Percentiles rank a stretch among this genome's conserved stretches.
Conservation (phyloP, 345 rosid species). For the Litchi chinensis region DNA sequence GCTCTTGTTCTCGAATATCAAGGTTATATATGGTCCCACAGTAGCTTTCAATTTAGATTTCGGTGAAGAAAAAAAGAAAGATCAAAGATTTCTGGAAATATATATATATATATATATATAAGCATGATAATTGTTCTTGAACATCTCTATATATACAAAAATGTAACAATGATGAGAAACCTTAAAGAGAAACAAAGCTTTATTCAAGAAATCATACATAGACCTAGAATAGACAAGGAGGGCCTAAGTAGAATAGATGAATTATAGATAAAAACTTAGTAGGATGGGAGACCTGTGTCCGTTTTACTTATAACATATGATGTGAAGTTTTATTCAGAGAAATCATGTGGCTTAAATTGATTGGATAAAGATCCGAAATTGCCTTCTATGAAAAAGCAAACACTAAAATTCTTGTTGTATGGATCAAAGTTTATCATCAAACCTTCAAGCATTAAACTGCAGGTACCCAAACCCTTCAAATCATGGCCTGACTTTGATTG, state of each 20-base stretch:
- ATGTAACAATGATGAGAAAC: neutral
- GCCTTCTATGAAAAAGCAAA: neutral
- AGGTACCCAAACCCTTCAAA: neutral
- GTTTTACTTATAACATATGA: neutral
- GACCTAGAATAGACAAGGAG: neutral
- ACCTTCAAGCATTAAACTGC: neutral
- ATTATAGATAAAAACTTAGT: too few species aligned
- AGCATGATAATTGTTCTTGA: neutral
- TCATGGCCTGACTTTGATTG: too few species aligned
- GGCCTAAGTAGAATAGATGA: neutral
- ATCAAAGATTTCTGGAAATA: neutral
- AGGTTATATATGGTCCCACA: neutral
- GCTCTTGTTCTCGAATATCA: neutral
- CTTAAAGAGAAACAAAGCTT: neutral
- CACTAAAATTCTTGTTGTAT: neutral
- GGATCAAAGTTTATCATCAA: neutral
- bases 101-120: too few species aligned
- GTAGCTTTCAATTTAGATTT: neutral
- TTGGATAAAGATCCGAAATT: neutral
- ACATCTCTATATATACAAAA: neutral
- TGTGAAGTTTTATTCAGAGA: too few species aligned
- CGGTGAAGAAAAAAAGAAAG: too few species aligned
- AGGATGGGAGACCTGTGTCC: too few species aligned
- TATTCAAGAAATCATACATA: neutral
- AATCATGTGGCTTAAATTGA: too few species aligned